Evolutionary conservation across 352 stramenopile species (phyloP).

Genomic region (Globisporangium parvum): DNA sequence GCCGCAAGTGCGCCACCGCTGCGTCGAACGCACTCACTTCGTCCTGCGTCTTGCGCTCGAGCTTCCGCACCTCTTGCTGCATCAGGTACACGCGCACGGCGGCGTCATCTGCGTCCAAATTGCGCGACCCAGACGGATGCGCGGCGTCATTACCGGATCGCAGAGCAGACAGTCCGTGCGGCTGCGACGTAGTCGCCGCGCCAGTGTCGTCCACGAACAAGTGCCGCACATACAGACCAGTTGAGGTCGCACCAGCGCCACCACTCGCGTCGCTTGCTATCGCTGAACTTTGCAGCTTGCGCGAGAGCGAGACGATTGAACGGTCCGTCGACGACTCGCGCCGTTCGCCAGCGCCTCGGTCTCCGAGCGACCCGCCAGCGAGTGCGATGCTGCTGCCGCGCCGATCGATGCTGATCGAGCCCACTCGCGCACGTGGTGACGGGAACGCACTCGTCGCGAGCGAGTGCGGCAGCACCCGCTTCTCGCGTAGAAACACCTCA

Average conservation of each 20-base stretch:
- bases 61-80: constrained; percentile 55
- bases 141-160: not conserved
- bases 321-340: constrained; percentile 19
- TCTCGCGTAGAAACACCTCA: constrained; percentile 55
- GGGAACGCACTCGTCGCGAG: constrained; percentile 8
- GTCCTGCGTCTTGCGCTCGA: constrained; percentile 59
- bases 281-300: constrained; percentile 16
- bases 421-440: not conserved
- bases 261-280: not conserved
- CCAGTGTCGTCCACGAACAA: constrained; percentile 7
- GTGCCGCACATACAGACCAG: constrained; percentile 9
- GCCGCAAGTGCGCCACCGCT: constrained; percentile 83
- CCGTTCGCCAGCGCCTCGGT: not conserved
- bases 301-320: constrained; percentile 25
- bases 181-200: not conserved
- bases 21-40: constrained; percentile 81
- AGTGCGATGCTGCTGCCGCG: not conserved
- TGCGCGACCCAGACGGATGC: not conserved
- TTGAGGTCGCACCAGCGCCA: not conserved
- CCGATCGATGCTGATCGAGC: constrained; percentile 4
- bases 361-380: not conserved
- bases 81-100: constrained; percentile 45
- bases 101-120: constrained; percentile 41
- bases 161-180: too few species aligned
- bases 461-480: constrained; percentile 37